Evolutionary conservation across 768 basidiomycete species (phyloP), one percentile per base, ranked within the genome.

Genomic region (Podaxis rugospora): DNA sequence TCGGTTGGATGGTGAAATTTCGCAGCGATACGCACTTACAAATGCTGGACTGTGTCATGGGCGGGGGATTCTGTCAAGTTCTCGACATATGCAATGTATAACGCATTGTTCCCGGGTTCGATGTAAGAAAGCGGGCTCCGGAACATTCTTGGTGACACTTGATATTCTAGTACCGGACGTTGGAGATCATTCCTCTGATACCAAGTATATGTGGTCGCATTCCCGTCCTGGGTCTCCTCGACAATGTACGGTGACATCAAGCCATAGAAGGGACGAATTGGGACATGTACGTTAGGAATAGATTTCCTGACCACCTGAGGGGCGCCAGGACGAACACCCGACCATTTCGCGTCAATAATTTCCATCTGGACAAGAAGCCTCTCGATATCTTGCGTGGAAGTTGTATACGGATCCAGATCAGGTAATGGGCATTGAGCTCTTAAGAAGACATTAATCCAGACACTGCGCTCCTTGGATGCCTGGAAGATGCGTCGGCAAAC

Each of bases 261-360:
- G 16, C 23, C 44, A 36, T 23, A 32, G 14, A 37, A 18, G 21
- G 28, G 7, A n/a, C 27, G 36, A n/a, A n/a, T 23, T 13, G 16
- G 21, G n/a, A 7, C 6, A 10, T 21, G n/a, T 4, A 11, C 35
- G 14, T 16, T 21, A 23, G 35, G 23, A 11, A 37, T 2, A 4
- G 52, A n/a, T 6, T 39, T 54, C 52, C 18, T 36, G 14, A 37
- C 11, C 11, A 37, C 25, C 16, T 42, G 58, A 32, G 58, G 50
- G 18, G n/a, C 27, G 2, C 37, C 28, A 10, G 25, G 50, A 27
- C 58, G 50, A 40, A 23, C 28, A 2, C 51, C 51, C 18, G 51
- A 37, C 49, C 58, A 59, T 28, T 59, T 59, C 13, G 58, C 58
- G 27, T 59, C 39, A 36, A 59, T 59, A 16, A 59, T 59, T 44